phyloP scores from a whole-genome alignment of 345 rosid genomes.

The Erodium maritimum region DNA sequence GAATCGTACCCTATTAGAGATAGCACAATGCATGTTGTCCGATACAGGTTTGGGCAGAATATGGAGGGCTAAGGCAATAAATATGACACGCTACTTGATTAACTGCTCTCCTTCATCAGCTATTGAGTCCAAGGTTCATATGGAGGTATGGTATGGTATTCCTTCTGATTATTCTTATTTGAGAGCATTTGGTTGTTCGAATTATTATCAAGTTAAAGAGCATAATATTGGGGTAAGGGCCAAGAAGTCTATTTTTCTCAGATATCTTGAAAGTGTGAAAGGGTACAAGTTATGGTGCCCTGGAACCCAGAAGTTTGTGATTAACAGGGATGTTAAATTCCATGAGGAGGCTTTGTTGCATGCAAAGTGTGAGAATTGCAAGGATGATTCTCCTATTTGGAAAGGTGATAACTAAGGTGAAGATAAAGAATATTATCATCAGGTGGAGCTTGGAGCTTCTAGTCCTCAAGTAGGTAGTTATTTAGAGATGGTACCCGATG shows the following conservation, averaged over 20 bases:
- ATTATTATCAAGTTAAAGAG: neutral
- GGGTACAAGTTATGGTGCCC: neutral
- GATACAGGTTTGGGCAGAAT: neutral
- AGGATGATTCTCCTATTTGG: no score
- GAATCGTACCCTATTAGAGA: neutral
- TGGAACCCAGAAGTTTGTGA: neutral
- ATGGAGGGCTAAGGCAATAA: neutral
- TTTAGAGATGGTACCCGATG: no score
- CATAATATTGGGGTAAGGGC: neutral
- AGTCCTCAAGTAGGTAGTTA: no score
- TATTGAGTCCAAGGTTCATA: no score
- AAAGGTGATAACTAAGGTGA: no score
- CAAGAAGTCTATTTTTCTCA: neutral
- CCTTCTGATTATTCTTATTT: no score
- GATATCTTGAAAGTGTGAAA: neutral
- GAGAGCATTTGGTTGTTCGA: no score
- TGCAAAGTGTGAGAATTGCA: no score
- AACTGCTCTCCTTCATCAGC: neutral
- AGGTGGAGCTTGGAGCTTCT: no score
- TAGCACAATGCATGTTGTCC: no score
- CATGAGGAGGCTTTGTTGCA: neutral
- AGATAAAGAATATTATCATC: no score
- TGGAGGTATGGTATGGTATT: no score
- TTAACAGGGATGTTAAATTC: neutral
- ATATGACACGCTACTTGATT: neutral